Evolutionary conservation across 208 protist genomes (phyloP), one percentile per base, ranked within the genome.

Genomic region (Strigomonas oncopelti): DNA sequence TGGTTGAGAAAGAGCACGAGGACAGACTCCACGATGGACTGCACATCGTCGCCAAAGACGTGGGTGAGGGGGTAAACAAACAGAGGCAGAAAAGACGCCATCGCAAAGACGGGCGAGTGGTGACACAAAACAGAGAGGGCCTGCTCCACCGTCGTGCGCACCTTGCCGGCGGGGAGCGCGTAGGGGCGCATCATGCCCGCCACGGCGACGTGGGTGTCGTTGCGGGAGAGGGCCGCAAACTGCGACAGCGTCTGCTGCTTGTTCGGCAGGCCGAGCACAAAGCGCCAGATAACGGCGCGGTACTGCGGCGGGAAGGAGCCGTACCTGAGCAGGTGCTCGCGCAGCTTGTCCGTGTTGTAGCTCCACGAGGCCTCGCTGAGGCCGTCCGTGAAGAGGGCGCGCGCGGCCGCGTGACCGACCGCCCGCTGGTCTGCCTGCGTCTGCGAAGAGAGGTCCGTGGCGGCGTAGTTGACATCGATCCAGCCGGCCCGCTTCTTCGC

Each of bases 1-100:
- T 87, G 93, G 65, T 97, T 97, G 9, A 51, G 71, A 32, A 95
- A 82, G 48, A 94, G 83, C 1, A 79, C 45, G 42, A 97, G 69
- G 28, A 82, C 58, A 13, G 87, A 55, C 67, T 97, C 90, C 8
- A 95, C 82, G 0, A 84, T 61, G 0, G 74, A 68, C 75, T 95
- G 87, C 58, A 81, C 67, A 31, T 95, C 90, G 52, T 78, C 48
- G 11, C 67, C 46, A 53, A 75, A 96, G 24, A 94, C 72, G 36
- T 91, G 69, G 16, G 68, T 60, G 38, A 95, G 75, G 0, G 92
- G 89, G 68, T 84, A 97, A 8, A 93, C 73, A 38, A 95, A 67
- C 31, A 84, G 80, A 0, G 92, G 92, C 11, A 95, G 45, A 68
- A 88, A 95, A 27, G 75, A 73, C 22, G 83, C 84, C 25, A 91